Base-by-base conservation (phyloP, 2,329 filamentous ascomycete genomes). In the Colletotrichum abscissum region DNA sequence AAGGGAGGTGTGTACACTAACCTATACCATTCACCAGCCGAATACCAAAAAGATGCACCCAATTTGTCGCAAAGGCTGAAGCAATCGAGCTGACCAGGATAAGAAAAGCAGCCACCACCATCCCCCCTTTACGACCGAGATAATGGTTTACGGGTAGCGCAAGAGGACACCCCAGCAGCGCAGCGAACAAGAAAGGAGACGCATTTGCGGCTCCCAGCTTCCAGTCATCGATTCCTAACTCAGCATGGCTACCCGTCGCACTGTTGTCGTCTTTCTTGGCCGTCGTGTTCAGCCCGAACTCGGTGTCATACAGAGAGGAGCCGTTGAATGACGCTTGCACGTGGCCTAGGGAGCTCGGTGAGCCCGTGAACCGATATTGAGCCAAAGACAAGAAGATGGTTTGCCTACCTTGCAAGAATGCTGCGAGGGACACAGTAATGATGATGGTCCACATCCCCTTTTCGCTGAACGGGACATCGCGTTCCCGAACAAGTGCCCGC, bases 291-390 rank as follows among this genome's bases (percentile, higher is more conserved):
- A 71, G 24, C 3, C 56, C 59, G 52, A 57, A 67, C 5, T 67
- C 7, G 2, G 46, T 6, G 8, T 59, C 72, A 33, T 76, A 86
- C 0, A 85, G 69, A 0, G 82, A 82, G 1, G 84, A 82, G 12
- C 82, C 82, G 71, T 86, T 86, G 73, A 86, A 82, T 5, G 83
- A 86, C 0, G 83, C 84, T 70, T 86, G 85, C 1, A 86, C 84
- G 52, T 84, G 84, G 12, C 84, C 73, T 75, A 3, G 4, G 2
- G 1, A 8, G 14, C 38, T 7, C 4, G 1, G 12, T 73, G 14
- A 59, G 66, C 22, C 11, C 46, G 14, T 12, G 19, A 9, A 11
- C 28, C 19, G 42, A 22, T 4, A 49, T 49, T n/a, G 19, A n/a
- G 19, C 42, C 30, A 7, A 55, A 24, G 6, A 19, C 6, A 19